These are phyloP conservation scores for Saturnispora hagleri DNA, from an alignment of 805 yeast species.

Conservation along the genomic window DNA sequence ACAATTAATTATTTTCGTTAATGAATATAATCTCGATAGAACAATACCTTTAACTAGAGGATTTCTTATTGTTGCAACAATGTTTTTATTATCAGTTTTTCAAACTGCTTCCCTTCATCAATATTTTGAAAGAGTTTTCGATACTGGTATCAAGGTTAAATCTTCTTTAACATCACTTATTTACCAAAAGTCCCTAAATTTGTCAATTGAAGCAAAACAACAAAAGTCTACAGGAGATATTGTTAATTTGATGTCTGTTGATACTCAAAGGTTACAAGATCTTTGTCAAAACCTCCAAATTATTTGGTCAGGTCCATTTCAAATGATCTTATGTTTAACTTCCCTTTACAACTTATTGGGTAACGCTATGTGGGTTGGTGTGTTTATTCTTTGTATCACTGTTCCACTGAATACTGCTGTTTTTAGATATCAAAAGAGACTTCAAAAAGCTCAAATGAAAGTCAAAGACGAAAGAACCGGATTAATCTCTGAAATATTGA, in stretches of 20 bases:
- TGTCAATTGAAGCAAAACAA: constrained; percentile 65
- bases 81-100: constrained; percentile 69
- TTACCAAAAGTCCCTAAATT: constrained; percentile 56
- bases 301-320: constrained; percentile 92
- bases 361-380: constrained; percentile 95
- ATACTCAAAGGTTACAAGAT: constrained; percentile 81
- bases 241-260: constrained; percentile 91
- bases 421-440: constrained; percentile 55
- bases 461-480: constrained; percentile 89
- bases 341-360: constrained; percentile 71
- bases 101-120: constrained; percentile 75
- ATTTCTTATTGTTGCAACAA: constrained; percentile 60
- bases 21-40: constrained; percentile 36
- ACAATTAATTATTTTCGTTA: constrained; percentile 51
- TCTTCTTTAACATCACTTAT: constrained; percentile 59
- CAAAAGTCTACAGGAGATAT: constrained; percentile 82
- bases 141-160: constrained; percentile 67
- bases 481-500: constrained; percentile 76
- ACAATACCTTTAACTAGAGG: constrained; percentile 63
- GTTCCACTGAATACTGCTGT: constrained; percentile 71
- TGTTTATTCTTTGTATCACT: constrained; percentile 63
- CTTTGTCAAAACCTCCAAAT: constrained; percentile 68
- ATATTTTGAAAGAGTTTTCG: constrained; percentile 66
- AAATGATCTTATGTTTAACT: constrained; percentile 63
- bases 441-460: constrained; percentile 82